phyloP scores from a whole-genome alignment of 441 rosid species.

The Theobroma grandiflorum region DNA sequence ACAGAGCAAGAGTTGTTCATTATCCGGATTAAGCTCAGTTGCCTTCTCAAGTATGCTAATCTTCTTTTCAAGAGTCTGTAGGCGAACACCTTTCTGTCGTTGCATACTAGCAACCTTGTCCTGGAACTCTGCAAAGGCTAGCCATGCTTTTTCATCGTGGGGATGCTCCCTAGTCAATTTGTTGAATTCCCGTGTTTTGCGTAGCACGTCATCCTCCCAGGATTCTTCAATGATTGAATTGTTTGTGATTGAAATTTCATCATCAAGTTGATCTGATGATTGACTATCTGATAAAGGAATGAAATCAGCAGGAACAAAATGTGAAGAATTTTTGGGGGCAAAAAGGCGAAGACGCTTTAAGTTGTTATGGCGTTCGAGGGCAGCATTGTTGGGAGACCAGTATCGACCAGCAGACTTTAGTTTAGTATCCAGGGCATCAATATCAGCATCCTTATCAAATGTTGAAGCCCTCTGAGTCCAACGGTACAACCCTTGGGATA shows the following conservation, averaged over 20 bases:
- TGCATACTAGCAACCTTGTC: conserved; percentile 81
- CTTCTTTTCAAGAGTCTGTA: conserved; percentile 92
- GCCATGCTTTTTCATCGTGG: conserved; percentile 79
- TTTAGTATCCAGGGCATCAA: conserved; percentile 66
- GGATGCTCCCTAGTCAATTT: conserved; percentile 79
- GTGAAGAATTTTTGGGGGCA: conserved; percentile 47
- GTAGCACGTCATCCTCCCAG: conserved; percentile 92
- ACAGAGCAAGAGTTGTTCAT: conserved; percentile 75
- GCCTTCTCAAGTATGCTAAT: conserved; percentile 95
- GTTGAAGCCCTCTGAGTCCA: conserved; percentile 42
- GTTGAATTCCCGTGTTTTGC: conserved; percentile 84
- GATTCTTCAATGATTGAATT: conserved; percentile 67
- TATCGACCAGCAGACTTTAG: conserved; percentile 79
- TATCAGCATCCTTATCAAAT: conserved; percentile 72
- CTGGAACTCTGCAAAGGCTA: conserved; percentile 85
- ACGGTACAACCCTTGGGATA: conserved; percentile 45
- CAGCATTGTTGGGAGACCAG: conserved; percentile 85
- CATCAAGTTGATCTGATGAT: conserved; percentile 41
- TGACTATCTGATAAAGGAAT: conserved; percentile 64
- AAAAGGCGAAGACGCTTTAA: conserved; percentile 62
- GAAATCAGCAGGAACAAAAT: conserved; percentile 51
- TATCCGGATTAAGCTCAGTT: conserved; percentile 82
- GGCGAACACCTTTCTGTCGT: conserved; percentile 81
- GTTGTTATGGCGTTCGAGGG: conserved; percentile 68
- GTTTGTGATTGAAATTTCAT: conserved; percentile 37